phyloP scores from a whole-genome alignment of 257 asterid species.

The Solanum stenotomum region DNA sequence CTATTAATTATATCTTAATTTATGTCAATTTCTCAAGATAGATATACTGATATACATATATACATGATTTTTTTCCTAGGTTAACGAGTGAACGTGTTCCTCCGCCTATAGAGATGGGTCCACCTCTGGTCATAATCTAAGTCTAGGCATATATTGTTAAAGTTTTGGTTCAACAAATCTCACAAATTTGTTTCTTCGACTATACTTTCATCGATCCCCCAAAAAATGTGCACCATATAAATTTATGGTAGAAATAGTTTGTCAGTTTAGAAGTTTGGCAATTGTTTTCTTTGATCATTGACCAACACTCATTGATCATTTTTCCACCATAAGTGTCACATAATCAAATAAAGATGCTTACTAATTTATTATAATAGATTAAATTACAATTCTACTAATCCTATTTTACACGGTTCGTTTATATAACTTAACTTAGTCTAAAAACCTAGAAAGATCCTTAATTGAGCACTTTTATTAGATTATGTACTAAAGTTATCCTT shows the following conservation, averaged over 20 bases:
- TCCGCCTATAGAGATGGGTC: too few relatives aligned
- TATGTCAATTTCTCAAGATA: too few relatives aligned
- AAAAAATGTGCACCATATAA: not conserved
- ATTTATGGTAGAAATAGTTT: too few relatives aligned
- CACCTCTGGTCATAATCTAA: not conserved
- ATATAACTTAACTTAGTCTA: not conserved
- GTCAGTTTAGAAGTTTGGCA: too few relatives aligned
- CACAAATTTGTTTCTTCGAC: not conserved
- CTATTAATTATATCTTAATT: too few relatives aligned
- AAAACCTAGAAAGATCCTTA: not conserved
- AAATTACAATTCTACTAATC: too few relatives aligned
- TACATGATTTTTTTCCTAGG: too few relatives aligned
- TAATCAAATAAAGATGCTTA: not conserved
- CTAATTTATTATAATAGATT: not conserved
- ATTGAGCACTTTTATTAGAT: not conserved
- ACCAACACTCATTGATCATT: too few relatives aligned
- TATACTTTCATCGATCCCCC: not conserved
- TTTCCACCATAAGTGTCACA: not conserved
- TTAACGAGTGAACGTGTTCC: too few relatives aligned
- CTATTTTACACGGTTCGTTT: not conserved
- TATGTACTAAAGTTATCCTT: not conserved
- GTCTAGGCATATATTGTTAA: not conserved
- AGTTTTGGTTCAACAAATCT: not conserved
- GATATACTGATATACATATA: too few relatives aligned
- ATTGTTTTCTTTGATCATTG: too few relatives aligned